Conservation (phyloP, 805 yeast genomes). For the Komagataella mondaviorum region DNA sequence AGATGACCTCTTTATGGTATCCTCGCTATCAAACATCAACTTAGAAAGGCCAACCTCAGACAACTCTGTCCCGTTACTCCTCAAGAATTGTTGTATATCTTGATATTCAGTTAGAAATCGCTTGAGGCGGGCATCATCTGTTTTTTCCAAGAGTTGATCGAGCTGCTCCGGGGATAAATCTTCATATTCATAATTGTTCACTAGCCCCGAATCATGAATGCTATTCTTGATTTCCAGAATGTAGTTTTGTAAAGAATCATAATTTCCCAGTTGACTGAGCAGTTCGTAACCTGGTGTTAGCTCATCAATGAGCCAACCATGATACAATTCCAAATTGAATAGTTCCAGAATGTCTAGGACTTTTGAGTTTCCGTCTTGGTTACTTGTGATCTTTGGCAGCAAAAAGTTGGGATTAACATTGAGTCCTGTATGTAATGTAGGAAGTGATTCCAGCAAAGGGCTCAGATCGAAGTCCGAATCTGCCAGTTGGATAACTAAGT, state of each 20-base stretch:
- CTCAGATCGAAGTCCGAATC: slow-evolving; percentile 17
- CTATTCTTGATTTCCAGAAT: slow-evolving; percentile 1
- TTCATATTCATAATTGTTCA: background rate
- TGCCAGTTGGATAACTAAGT: slow-evolving; percentile 21
- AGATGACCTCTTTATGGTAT: slow-evolving; percentile 33
- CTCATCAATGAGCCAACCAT: slow-evolving; percentile 67
- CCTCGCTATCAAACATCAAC: slow-evolving; percentile 17
- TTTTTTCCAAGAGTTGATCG: background rate
- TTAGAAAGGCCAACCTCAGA: slow-evolving; percentile 51
- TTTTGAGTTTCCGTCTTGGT: slow-evolving; percentile 1
- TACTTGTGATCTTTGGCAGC: slow-evolving; percentile 13
- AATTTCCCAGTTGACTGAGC: slow-evolving; percentile 6
- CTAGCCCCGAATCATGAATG: background rate
- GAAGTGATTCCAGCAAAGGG: slow-evolving; percentile 39
- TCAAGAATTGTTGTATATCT: slow-evolving; percentile 27
- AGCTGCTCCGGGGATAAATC: background rate
- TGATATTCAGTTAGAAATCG: slow-evolving; percentile 1
- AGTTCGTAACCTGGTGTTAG: background rate
- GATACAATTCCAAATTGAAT: slow-evolving; percentile 33
- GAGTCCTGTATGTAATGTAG: slow-evolving; percentile 56
- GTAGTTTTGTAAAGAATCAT: slow-evolving; percentile 18
- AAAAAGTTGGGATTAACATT: slow-evolving; percentile 59
- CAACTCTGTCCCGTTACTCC: slow-evolving; percentile 59
- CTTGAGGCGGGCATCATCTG: background rate
- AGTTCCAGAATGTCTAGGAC: slow-evolving; percentile 9